Conservation (phyloP, 345 rosid species). For the Populus deltoides region DNA sequence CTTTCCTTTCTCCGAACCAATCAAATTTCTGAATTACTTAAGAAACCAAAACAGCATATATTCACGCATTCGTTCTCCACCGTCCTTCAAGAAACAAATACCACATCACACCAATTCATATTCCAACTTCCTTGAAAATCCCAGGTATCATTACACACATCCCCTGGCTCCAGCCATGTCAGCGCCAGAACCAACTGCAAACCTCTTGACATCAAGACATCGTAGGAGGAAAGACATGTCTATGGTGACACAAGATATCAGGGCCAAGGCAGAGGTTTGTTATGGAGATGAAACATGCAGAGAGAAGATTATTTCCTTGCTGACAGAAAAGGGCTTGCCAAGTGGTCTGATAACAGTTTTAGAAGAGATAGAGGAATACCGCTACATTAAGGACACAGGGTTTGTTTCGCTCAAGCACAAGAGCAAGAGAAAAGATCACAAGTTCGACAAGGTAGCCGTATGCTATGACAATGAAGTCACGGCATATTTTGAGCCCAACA, state of each 20-base stretch:
- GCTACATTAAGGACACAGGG: conserved; percentile 25
- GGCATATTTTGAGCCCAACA: conserved; percentile 22
- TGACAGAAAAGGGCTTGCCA: conserved; percentile 18
- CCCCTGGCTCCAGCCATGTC: conserved; percentile 1
- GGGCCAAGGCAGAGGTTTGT: conserved; percentile 22
- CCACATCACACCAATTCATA: no score
- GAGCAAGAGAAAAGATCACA: conserved; percentile 13
- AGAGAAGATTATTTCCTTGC: conserved; percentile 16
- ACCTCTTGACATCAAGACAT: conserved; percentile 1
- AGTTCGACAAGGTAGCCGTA: conserved; percentile 16
- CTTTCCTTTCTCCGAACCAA: no score
- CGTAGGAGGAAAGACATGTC: not conserved
- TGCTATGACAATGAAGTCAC: conserved; percentile 20
- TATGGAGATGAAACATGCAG: conserved; percentile 26
- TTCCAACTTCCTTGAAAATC: no score
- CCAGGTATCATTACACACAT: not conserved
- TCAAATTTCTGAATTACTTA: conserved; percentile 3
- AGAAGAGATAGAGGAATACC: conserved; percentile 26
- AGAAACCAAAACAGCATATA: not conserved
- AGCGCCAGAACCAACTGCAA: not conserved
- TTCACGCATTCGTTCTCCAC: no score
- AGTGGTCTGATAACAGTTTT: conserved; percentile 12
- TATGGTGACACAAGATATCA: conserved; percentile 7
- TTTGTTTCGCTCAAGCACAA: conserved; percentile 29
- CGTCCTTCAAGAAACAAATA: not conserved